A percentile compares a stretch with the other conserved stretches of the same genome.
These are phyloP conservation scores for Debaryomycetaceae sp. DNA, from an alignment of 1,139 yeast genomes.

Conservation along the genomic window DNA sequence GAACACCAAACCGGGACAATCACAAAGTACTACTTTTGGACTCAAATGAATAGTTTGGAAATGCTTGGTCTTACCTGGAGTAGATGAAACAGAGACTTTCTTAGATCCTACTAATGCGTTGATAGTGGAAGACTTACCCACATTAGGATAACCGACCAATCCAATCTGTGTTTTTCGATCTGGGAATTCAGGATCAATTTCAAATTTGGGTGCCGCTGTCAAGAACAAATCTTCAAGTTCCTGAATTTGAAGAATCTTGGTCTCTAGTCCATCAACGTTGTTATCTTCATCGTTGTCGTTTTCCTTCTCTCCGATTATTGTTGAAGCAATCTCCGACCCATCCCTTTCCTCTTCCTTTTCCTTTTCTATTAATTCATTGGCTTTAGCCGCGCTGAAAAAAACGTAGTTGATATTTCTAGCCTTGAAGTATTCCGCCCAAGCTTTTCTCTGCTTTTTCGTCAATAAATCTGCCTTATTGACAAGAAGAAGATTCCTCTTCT, in stretches of 20 bases:
- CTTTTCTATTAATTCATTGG: constrained; percentile 66
- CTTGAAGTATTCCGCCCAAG: constrained; percentile 85
- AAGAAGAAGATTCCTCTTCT: constrained; percentile 73
- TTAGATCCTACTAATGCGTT: constrained; percentile 95
- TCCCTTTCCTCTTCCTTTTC: constrained; percentile 43
- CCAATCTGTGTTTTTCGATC: constrained; percentile 82
- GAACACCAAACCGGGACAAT: constrained; percentile 98
- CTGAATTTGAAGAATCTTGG: constrained; percentile 66
- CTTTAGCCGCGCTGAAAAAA: constrained; percentile 88
- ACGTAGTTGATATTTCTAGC: constrained; percentile 73
- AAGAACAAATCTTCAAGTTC: constrained; percentile 81
- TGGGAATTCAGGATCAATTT: constrained; percentile 49
- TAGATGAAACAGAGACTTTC: constrained; percentile 94
- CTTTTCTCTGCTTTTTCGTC: constrained; percentile 67
- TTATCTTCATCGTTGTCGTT: constrained; percentile 10
- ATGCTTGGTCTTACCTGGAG: constrained; percentile 99
- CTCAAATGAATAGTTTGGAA: constrained; percentile 93
- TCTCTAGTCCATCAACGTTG: constrained; percentile 14
- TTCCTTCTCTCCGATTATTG: constrained; percentile 14
- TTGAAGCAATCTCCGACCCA: constrained; percentile 2
- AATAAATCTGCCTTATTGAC: constrained; percentile 94
- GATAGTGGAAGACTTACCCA: constrained; percentile 94
- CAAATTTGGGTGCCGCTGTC: constrained; percentile 72
- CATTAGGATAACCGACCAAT: constrained; percentile 94
- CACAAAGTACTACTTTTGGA: constrained; percentile 82